A percentile compares a stretch with the other conserved stretches of the same genome.
These are phyloP conservation scores for Magnolia kwangsiensis DNA, from an alignment of 164 flowering plant genomes.

Conservation along the genomic window DNA sequence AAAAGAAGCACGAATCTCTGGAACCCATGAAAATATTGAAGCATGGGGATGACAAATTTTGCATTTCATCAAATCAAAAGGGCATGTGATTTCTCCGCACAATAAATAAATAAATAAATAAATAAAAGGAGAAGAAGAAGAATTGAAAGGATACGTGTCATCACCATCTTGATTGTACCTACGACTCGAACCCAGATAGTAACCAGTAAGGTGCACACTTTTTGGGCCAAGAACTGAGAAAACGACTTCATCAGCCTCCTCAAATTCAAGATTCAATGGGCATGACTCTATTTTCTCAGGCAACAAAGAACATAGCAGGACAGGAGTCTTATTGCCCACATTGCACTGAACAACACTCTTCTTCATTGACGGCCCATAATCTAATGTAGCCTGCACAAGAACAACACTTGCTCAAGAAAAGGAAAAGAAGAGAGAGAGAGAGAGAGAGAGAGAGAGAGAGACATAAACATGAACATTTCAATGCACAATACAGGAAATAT, in stretches of 20 bases:
- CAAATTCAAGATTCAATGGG: slow-evolving; percentile 67
- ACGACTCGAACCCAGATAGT: slow-evolving; percentile 19
- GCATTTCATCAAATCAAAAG: neutral
- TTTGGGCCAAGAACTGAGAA: slow-evolving; percentile 76
- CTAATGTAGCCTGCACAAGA: slow-evolving; percentile 73
- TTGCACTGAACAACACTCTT: slow-evolving; percentile 48
- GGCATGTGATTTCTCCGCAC: neutral
- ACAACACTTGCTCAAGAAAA: neutral
- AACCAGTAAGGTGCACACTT: slow-evolving; percentile 85
- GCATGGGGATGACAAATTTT: neutral
- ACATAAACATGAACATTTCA: too few relatives aligned
- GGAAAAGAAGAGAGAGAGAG: neutral
- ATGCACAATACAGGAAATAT: neutral
- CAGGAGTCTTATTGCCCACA: slow-evolving; percentile 58
- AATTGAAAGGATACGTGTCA: slow-evolving; percentile 56
- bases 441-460: neutral
- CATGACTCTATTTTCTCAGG: slow-evolving; percentile 65
- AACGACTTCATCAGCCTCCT: slow-evolving; percentile 53
- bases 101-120: too few relatives aligned
- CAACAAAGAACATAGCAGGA: slow-evolving; percentile 63
- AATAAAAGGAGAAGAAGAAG: too few relatives aligned
- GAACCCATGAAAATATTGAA: neutral
- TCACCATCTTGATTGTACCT: slow-evolving; percentile 15
- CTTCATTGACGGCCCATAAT: slow-evolving; percentile 53
- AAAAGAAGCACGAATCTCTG: neutral